These are phyloP conservation scores for Colletotrichum sp. DNA, from an alignment of 2,329 filamentous ascomycete species.

Conservation along the genomic window DNA sequence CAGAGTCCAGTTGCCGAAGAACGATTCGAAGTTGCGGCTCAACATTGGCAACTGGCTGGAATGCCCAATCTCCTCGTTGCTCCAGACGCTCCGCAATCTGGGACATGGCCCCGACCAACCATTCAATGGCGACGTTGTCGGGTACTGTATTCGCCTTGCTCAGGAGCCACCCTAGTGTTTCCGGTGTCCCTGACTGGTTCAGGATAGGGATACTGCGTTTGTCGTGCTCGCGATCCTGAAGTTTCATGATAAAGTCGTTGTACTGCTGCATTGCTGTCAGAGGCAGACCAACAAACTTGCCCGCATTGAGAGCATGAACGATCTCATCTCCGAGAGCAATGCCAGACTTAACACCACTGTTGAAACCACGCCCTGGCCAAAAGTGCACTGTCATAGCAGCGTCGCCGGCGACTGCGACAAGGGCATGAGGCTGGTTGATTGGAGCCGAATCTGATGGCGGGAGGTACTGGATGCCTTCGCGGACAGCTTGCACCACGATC, in stretches of 20 bases:
- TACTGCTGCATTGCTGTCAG: slow-evolving; percentile 34
- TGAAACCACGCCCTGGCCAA: not conserved
- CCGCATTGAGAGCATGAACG: not conserved
- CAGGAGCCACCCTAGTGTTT: slow-evolving; percentile 37
- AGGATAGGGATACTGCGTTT: slow-evolving; percentile 39
- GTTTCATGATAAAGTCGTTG: slow-evolving; percentile 38
- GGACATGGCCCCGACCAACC: not conserved
- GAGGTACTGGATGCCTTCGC: not conserved
- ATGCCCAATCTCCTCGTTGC: not conserved
- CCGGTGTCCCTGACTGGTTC: slow-evolving; percentile 36
- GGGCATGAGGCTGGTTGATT: not conserved
- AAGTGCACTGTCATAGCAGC: not conserved
- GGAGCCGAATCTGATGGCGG: not conserved
- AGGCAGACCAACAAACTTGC: slow-evolving; percentile 31
- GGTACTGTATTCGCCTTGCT: slow-evolving; percentile 25
- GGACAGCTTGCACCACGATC: not conserved
- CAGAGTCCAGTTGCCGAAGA: slow-evolving; percentile 31
- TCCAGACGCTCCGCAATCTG: not conserved
- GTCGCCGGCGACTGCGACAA: not conserved
- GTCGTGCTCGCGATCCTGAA: slow-evolving; percentile 38
- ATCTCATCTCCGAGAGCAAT: not conserved
- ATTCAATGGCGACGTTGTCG: not conserved
- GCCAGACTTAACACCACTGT: not conserved
- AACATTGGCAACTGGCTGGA: not conserved
- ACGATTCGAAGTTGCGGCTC: slow-evolving; percentile 33